A percentile compares a stretch with the other conserved stretches of the same genome.
These are phyloP conservation scores for Teunomyces tritomae DNA, from an alignment of 805 yeast genomes.

Conservation along the genomic window DNA sequence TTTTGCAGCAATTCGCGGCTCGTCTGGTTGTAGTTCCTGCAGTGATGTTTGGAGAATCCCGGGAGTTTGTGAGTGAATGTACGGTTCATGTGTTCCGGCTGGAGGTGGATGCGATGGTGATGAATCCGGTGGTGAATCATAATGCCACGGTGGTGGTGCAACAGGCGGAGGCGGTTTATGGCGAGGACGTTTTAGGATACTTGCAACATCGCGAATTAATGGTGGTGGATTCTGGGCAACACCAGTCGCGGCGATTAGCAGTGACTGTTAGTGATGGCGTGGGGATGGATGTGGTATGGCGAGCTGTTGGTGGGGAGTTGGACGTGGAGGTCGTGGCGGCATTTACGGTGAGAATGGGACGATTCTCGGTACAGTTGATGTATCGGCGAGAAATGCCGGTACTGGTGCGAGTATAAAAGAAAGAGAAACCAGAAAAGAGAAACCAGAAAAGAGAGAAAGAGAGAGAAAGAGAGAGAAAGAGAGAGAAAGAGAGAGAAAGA, in stretches of 20 bases:
- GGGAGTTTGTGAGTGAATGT: conserved; percentile 20
- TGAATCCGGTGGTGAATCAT: conserved; percentile 53
- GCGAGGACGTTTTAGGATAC: conserved; percentile 47
- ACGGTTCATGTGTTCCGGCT: conserved; percentile 55
- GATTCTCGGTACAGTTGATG: conserved; percentile 39
- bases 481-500: neutral
- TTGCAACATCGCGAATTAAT: conserved; percentile 40
- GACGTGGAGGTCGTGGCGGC: conserved; percentile 46
- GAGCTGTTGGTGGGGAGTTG: conserved; percentile 51
- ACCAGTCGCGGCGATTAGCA: conserved; percentile 49
- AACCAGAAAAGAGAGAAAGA: neutral
- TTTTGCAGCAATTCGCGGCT: conserved; percentile 18
- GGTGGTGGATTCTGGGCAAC: conserved; percentile 51
- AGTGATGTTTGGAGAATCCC: conserved; percentile 21
- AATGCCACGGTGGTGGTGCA: conserved; percentile 40
- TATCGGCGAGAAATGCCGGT: conserved; percentile 46
- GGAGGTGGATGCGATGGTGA: conserved; percentile 52
- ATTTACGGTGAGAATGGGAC: conserved; percentile 37
- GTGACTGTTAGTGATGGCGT: conserved; percentile 45
- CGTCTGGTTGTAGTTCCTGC: conserved; percentile 20
- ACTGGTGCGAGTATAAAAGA: conserved; percentile 4
- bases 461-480: neutral
- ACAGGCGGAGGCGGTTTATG: conserved; percentile 48
- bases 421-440: neutral
- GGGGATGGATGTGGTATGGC: conserved; percentile 48